Conservation (phyloP, 108 stramenopile species). For the Conticribra weissflogii region DNA sequence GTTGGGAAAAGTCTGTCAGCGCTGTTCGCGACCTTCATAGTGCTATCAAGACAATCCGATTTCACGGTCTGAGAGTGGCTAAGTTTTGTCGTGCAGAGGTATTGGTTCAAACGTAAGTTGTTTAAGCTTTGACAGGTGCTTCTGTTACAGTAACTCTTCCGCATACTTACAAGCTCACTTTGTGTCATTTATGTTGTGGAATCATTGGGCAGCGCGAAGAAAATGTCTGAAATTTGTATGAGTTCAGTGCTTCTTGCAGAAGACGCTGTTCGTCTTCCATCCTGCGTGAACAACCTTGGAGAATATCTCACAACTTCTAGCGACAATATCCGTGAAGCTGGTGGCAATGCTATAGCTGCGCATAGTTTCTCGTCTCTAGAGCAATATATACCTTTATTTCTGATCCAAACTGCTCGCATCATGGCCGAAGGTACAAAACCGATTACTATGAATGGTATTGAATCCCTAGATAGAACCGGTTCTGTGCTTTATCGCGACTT, state of each 20-base stretch:
- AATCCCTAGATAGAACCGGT: slow-evolving; percentile 80
- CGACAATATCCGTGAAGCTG: slow-evolving; percentile 83
- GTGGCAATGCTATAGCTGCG: slow-evolving; percentile 84
- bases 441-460: slow-evolving; percentile 83
- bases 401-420: slow-evolving; percentile 83
- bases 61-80: slow-evolving; percentile 79
- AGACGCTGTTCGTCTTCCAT: slow-evolving; percentile 85
- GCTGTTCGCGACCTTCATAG: slow-evolving; percentile 72
- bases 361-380: slow-evolving; percentile 84
- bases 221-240: slow-evolving; percentile 79
- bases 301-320: slow-evolving; percentile 83
- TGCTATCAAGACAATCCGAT: slow-evolving; percentile 80
- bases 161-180: neutral
- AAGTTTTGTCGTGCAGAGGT: slow-evolving; percentile 86
- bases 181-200: neutral
- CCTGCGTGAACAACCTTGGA: slow-evolving; percentile 84
- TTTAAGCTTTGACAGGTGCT: neutral
- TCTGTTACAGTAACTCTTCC: neutral
- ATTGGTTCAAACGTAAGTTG: slow-evolving; percentile 67
- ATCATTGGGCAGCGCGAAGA: slow-evolving; percentile 44
- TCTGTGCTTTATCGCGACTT: slow-evolving; percentile 88
- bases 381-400: slow-evolving; percentile 83
- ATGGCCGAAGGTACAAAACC: slow-evolving; percentile 72
- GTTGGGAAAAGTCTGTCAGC: slow-evolving; percentile 63
- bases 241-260: slow-evolving; percentile 82